phyloP scores from a whole-genome alignment of 305 asterid genomes.

The Solanum hybrid region DNA sequence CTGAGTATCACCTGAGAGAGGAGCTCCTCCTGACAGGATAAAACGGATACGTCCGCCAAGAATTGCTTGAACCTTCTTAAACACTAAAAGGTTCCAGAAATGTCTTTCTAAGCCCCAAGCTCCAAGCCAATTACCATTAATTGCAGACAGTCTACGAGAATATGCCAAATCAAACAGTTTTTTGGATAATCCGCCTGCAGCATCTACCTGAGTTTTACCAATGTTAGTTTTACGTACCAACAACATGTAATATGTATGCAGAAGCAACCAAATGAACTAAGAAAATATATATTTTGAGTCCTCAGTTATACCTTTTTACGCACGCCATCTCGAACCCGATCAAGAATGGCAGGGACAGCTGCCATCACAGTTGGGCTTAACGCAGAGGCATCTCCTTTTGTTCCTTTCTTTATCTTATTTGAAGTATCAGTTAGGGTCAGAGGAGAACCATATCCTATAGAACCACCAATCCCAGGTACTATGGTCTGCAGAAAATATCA shows the following conservation, averaged over 20 bases:
- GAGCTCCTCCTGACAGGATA: conserved; percentile 97
- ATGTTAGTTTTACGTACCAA: neutral
- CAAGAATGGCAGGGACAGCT: conserved; percentile 96
- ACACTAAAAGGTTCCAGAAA: conserved; percentile 78
- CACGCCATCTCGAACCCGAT: conserved; percentile 95
- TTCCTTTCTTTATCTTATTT: conserved; percentile 85
- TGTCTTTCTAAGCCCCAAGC: conserved; percentile 95
- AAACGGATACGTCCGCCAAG: conserved; percentile 93
- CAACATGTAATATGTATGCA: neutral
- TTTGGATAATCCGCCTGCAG: conserved; percentile 77
- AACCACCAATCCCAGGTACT: conserved; percentile 74
- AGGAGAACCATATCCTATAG: conserved; percentile 97
- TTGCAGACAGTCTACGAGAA: conserved; percentile 70
- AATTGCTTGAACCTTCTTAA: conserved; percentile 81
- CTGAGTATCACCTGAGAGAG: conserved; percentile 90
- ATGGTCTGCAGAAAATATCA: conserved; percentile 43
- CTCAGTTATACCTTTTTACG: conserved; percentile 64
- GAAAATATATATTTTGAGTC: neutral
- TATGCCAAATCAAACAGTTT: conserved; percentile 79
- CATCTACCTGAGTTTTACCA: conserved; percentile 61
- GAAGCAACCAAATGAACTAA: neutral
- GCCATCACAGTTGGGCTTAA: conserved; percentile 85
- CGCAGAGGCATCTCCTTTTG: conserved; percentile 87
- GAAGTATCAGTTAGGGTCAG: conserved; percentile 94
- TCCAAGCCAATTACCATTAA: conserved; percentile 96